Base-by-base conservation (phyloP, 2,329 filamentous ascomycete genomes). In the Alternaria alternata region DNA sequence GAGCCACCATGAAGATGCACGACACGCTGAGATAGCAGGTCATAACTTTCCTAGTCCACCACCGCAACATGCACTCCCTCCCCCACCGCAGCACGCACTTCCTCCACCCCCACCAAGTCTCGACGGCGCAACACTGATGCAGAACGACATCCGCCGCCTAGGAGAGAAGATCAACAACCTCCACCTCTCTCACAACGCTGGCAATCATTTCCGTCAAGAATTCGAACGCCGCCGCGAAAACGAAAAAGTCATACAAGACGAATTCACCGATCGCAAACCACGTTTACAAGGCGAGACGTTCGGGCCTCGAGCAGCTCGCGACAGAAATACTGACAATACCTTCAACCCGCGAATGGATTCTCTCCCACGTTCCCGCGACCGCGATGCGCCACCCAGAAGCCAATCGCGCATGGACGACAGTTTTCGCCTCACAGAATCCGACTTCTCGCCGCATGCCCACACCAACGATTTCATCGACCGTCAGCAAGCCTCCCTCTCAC, bases 161-260 rank as follows among this genome's bases (percentile, higher is more conserved):
- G 56, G 68, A 39, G 74, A 77, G 63, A 78, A 78, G 38, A 77
- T 77, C 12, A 67, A 74, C 32, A 62, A 63, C 24, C 63, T 77
- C 32, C 66, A 70, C 42, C 61, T 72, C 11, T 54, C 55, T 3
- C 42, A 61, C 24, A 59, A 62, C 7, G 57, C 65, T 1, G 52
- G 44, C 1, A 61, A 61, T 9, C 56, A 59, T 16, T 41, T 60
- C 16, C 57, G 58, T 5, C 60, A 67, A 24, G 70, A 68, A 4
- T 65, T 69, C 47, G 68, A 71, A 28, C 62, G 64, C 0, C 65
- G 69, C 24, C 66, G 70, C 24, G 71, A 75, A 26, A 73, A 73
- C 59, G 72, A 75, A 42, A 73, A 74, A 38, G 62, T 67, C 2
- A 72, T 73, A 24, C 69, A 70, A 24, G 64, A 66, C 14, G 73